These are phyloP conservation scores for Populus nigra DNA, from an alignment of 345 rosid genomes.

Conservation along the genomic window DNA sequence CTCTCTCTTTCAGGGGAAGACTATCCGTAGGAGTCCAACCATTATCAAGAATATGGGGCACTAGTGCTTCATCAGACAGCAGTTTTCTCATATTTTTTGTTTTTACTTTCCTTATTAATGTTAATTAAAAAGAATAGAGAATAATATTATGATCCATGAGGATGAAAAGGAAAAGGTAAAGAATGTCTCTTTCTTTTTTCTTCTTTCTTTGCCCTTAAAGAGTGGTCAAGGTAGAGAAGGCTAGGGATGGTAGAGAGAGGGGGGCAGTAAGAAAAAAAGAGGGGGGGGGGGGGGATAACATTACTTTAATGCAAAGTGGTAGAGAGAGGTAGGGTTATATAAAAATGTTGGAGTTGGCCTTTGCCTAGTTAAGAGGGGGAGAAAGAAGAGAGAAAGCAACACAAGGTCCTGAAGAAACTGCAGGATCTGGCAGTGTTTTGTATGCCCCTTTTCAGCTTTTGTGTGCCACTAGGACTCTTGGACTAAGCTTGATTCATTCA, in stretches of 20 bases:
- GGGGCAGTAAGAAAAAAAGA: neutral
- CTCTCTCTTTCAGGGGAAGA: neutral
- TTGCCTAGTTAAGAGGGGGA: neutral
- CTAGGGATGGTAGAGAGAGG: neutral
- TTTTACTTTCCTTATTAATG: neutral
- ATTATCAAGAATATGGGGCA: neutral
- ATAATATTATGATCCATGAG: neutral
- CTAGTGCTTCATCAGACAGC: too few species aligned
- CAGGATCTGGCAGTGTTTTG: conserved; percentile 13
- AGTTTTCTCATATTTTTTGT: neutral
- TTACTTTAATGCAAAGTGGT: neutral
- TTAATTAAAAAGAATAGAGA: neutral
- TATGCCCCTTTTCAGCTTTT: conserved; percentile 13
- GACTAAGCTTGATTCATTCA: neutral
- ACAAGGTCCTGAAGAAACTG: conserved; percentile 5
- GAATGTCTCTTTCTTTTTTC: neutral
- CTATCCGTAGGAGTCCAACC: neutral
- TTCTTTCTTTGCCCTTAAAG: neutral
- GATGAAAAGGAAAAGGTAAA: neutral
- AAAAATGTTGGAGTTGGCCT: neutral
- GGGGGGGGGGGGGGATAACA: neutral
- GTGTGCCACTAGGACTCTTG: neutral
- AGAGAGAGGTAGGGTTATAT: neutral
- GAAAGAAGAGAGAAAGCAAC: neutral
- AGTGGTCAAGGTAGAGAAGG: neutral